These are phyloP conservation scores for Oleoguttula mirabilis DNA, from an alignment of 495 filamentous ascomycete genomes.

Conservation along the genomic window DNA sequence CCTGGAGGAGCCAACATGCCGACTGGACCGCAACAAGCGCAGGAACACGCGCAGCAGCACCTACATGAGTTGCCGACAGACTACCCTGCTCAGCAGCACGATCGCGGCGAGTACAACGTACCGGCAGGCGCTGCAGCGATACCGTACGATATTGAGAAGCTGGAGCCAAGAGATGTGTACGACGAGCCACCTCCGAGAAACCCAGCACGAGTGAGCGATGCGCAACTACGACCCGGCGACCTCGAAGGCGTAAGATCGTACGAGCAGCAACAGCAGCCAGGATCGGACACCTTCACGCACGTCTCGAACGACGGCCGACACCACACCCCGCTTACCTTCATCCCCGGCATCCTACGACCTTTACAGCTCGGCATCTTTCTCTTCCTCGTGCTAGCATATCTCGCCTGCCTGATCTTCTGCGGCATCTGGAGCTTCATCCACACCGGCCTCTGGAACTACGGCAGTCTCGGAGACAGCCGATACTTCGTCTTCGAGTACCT, in stretches of 20 bases:
- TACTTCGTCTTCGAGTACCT: slow-evolving; percentile 82
- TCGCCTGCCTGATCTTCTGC: slow-evolving; percentile 56
- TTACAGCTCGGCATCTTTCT: slow-evolving; percentile 46
- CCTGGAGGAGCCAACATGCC: not conserved
- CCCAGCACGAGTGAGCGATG: not conserved
- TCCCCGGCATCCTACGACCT: slow-evolving; percentile 55
- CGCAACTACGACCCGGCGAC: not conserved
- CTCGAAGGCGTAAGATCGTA: not conserved
- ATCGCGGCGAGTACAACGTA: not conserved
- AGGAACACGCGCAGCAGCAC: not conserved
- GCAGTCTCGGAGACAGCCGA: slow-evolving; percentile 49
- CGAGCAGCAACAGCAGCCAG: slow-evolving; percentile 1
- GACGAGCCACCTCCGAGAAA: not conserved
- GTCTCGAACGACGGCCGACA: slow-evolving; percentile 24
- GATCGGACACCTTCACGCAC: slow-evolving; percentile 40
- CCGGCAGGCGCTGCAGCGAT: not conserved
- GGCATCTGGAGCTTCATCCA: slow-evolving; percentile 57
- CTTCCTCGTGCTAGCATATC: slow-evolving; percentile 54
- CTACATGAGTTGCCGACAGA: not conserved
- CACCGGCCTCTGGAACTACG: slow-evolving; percentile 54
- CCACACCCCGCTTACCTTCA: slow-evolving; percentile 49
- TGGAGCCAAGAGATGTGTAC: not conserved
- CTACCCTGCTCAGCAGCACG: not conserved
- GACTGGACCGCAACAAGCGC: not conserved
- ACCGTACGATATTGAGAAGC: not conserved